Evolutionary conservation across 805 yeast genomes (phyloP).

Genomic region (Zygotorulaspora florentina): DNA sequence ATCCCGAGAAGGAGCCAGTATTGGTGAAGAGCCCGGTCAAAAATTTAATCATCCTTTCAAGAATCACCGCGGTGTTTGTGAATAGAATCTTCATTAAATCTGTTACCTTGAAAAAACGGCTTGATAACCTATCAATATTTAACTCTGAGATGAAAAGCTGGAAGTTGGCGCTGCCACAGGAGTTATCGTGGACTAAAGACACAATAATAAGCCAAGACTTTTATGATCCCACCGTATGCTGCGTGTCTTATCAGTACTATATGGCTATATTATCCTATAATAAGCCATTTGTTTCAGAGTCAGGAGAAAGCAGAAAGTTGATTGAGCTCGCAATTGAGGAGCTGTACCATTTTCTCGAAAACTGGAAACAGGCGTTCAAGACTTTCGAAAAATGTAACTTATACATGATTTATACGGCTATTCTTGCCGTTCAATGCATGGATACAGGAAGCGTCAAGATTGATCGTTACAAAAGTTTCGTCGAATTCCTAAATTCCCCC

Average conservation of each 20-base stretch:
- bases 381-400: constrained; percentile 15
- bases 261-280: constrained; percentile 48
- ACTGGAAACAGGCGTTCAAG: constrained; percentile 10
- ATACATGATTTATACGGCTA: constrained; percentile 17
- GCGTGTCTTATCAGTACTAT: constrained; percentile 48
- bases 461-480: constrained; percentile 6
- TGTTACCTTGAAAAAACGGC: constrained; percentile 31
- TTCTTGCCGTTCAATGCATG: constrained; percentile 17
- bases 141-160: constrained; percentile 43
- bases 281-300: constrained; percentile 43
- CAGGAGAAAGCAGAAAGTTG: constrained; percentile 7
- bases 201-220: constrained; percentile 34
- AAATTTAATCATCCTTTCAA: constrained; percentile 36
- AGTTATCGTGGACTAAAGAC: constrained; percentile 40
- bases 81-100: constrained; percentile 12
- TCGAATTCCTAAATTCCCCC: constrained; percentile 14
- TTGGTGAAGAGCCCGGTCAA: constrained; percentile 23
- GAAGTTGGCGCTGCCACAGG: constrained; percentile 41
- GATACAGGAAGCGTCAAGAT: constrained; percentile 9
- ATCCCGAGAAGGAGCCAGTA: constrained; percentile 7
- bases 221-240: constrained; percentile 43
- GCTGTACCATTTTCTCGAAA: constrained; percentile 9
- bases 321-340: constrained; percentile 17
- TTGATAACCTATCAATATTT: constrained; percentile 35
- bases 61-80: constrained; percentile 17